Evolutionary conservation across 805 yeast genomes (phyloP).

Genomic region (Zygosaccharomyces kombuchaensis): DNA sequence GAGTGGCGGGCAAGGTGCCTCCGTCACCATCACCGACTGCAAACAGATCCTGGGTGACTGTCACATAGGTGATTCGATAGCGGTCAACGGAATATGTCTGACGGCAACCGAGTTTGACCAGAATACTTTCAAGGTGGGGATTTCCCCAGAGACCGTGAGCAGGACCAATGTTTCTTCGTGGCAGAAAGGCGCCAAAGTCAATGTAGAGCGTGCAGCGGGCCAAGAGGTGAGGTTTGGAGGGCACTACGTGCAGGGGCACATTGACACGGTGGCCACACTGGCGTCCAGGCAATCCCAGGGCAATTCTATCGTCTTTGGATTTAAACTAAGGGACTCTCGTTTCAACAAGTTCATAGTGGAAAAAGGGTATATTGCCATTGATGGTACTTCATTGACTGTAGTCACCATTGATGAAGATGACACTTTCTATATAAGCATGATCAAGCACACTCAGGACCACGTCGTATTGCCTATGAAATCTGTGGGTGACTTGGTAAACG

Average conservation of each 20-base stretch:
- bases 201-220: constrained; percentile 85
- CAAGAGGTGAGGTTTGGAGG: constrained; percentile 86
- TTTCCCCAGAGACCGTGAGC: constrained; percentile 87
- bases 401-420: constrained; percentile 64
- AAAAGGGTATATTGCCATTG: constrained; percentile 90
- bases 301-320: constrained; percentile 75
- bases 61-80: constrained; percentile 90
- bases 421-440: constrained; percentile 82
- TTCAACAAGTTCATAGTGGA: constrained; percentile 75
- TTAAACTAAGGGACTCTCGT: constrained; percentile 59
- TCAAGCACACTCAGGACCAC: constrained; percentile 80
- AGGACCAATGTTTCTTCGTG: constrained; percentile 71
- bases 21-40: constrained; percentile 63
- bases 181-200: constrained; percentile 57
- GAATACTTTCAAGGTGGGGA: constrained; percentile 74
- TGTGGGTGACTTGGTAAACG: constrained; percentile 66
- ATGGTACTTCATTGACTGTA: constrained; percentile 90
- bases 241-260: constrained; percentile 96
- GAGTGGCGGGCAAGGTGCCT: constrained; percentile 49
- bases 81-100: constrained; percentile 83
- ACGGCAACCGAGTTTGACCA: constrained; percentile 80
- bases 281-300: constrained; percentile 51
- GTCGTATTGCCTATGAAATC: constrained; percentile 68
- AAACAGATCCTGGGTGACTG: constrained; percentile 65
- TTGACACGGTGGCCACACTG: constrained; percentile 80